Conservation (phyloP, 768 basidiomycete species). For the Auricularia sp. region DNA sequence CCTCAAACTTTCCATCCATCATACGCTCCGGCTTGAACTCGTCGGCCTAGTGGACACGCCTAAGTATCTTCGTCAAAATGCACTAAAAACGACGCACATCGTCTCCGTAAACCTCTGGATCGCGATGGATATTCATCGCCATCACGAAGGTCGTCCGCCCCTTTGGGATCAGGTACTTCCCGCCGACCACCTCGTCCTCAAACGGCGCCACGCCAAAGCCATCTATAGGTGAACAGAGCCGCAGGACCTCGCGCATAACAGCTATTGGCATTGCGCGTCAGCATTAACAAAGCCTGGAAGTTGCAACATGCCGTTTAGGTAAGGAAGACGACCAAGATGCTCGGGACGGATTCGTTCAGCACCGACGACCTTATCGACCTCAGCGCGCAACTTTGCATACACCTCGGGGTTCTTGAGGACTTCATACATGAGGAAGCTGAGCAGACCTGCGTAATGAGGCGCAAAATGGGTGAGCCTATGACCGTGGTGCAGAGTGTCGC, state of each 20-base stretch:
- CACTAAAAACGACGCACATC: conserved; percentile 27
- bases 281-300: neutral
- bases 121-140: conserved; percentile 26
- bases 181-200: conserved; percentile 29
- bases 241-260: conserved; percentile 25
- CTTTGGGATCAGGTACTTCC: conserved; percentile 32
- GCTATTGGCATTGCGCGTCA: conserved; percentile 16
- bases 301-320: conserved; percentile 26
- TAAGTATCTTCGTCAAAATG: neutral
- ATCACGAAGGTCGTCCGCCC: conserved; percentile 22
- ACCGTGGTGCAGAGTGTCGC: neutral
- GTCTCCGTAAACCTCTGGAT: conserved; percentile 38
- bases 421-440: conserved; percentile 35
- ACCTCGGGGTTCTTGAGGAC: conserved; percentile 35
- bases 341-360: conserved; percentile 26
- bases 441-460: conserved; percentile 16
- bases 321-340: conserved; percentile 35
- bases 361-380: conserved; percentile 38
- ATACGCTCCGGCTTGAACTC: conserved; percentile 40
- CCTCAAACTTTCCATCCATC: conserved; percentile 39
- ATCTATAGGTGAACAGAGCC: conserved; percentile 31
- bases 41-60: conserved; percentile 16
- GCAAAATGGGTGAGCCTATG: neutral
- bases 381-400: conserved; percentile 35
- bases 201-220: conserved; percentile 23